phyloP scores from a whole-genome alignment of 345 rosid species.

The Brassica napus region Da-Ae NC_063442.1:36786501-36787000 shows the following conservation, averaged over 20 bases:
- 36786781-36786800: slow-evolving; percentile 28
- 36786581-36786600: slow-evolving; percentile 56
- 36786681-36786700: slow-evolving; percentile 50
- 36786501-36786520: slow-evolving; percentile 25
- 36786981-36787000: neutral
- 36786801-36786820: slow-evolving; percentile 31
- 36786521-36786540: slow-evolving; percentile 40
- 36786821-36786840: slow-evolving; percentile 27
- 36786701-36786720: slow-evolving; percentile 35
- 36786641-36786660: slow-evolving; percentile 66
- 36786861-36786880: slow-evolving; percentile 51
- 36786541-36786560: slow-evolving; percentile 52
- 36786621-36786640: slow-evolving; percentile 39
- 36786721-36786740: slow-evolving; percentile 48
- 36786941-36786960: neutral
- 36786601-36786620: slow-evolving; percentile 34
- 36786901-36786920: slow-evolving; percentile 55
- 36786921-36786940: slow-evolving; percentile 4
- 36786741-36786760: slow-evolving; percentile 31
- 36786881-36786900: slow-evolving; percentile 75
- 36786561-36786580: slow-evolving; percentile 43
- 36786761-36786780: slow-evolving; percentile 31
- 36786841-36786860: slow-evolving; percentile 24
- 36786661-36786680: slow-evolving; percentile 27
- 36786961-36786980: neutral